These are phyloP conservation scores for Panellus pusillus DNA, from an alignment of 768 basidiomycete genomes.

Conservation along the genomic window DNA sequence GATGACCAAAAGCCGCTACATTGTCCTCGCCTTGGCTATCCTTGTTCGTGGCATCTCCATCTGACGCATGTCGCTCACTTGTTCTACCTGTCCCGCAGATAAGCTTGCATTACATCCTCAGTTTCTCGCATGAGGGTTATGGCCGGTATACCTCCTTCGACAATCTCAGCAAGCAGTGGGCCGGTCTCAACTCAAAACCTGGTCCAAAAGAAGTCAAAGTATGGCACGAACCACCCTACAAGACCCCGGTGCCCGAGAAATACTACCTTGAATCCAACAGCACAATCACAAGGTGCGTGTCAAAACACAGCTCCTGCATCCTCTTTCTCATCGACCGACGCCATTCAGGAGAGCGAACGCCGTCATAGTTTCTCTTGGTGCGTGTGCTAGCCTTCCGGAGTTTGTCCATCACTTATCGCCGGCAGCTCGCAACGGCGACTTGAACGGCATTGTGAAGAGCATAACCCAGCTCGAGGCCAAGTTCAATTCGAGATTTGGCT, in stretches of 20 bases:
- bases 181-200: conserved; percentile 2
- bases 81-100: conserved; percentile 23
- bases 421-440: conserved; percentile 59
- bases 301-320: conserved; percentile 6
- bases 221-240: conserved; percentile 45
- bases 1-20: conserved; percentile 59
- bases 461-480: conserved; percentile 73
- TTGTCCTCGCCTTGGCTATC: conserved; percentile 49
- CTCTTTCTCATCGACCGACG: conserved; percentile 11
- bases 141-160: conserved; percentile 58
- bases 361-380: conserved; percentile 75
- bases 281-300: conserved; percentile 1
- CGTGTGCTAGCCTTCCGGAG: not conserved
- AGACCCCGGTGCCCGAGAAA: conserved; percentile 57
- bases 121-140: conserved; percentile 65
- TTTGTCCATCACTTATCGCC: not conserved
- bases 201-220: conserved; percentile 21
- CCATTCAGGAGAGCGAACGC: conserved; percentile 68
- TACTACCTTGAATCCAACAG: conserved; percentile 48
- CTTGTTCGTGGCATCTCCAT: conserved; percentile 22
- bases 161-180: conserved; percentile 37
- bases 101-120: conserved; percentile 63
- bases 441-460: conserved; percentile 59
- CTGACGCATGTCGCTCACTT: not conserved
- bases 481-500: conserved; percentile 67